These are phyloP conservation scores for Phytophthora pisi DNA, from an alignment of 352 stramenopile genomes.

Conservation along the genomic window DNA sequence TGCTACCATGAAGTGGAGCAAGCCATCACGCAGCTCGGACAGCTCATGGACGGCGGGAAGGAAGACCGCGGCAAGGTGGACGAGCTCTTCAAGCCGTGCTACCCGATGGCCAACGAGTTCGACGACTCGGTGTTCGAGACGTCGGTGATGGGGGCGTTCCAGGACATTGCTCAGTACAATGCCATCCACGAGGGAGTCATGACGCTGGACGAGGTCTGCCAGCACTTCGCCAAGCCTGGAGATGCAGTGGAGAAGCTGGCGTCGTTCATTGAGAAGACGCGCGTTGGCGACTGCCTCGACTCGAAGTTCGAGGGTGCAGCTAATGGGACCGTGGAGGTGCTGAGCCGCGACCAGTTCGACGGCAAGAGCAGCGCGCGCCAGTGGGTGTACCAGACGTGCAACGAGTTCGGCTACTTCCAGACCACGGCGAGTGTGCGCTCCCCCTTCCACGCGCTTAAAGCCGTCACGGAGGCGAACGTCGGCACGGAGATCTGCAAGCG, in stretches of 20 bases:
- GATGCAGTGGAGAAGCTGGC: slow-evolving; percentile 55
- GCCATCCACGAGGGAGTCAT: slow-evolving; percentile 47
- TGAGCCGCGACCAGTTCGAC: slow-evolving; percentile 69
- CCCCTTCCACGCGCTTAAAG: slow-evolving; percentile 71
- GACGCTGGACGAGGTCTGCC: slow-evolving; percentile 71
- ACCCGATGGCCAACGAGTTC: slow-evolving; percentile 78
- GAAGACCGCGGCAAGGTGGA: slow-evolving; percentile 51
- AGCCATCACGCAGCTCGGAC: slow-evolving; percentile 54
- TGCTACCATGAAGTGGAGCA: slow-evolving; percentile 81
- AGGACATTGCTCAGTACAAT: slow-evolving; percentile 84
- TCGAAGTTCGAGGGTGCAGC: slow-evolving; percentile 78
- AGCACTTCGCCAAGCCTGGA: slow-evolving; percentile 47
- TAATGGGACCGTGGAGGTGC: slow-evolving; percentile 70
- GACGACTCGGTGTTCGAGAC: slow-evolving; percentile 83
- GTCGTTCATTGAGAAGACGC: slow-evolving; percentile 61
- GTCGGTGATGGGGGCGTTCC: slow-evolving; percentile 79
- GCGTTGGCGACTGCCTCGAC: slow-evolving; percentile 67
- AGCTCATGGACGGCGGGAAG: slow-evolving; percentile 59
- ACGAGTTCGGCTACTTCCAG: slow-evolving; percentile 91
- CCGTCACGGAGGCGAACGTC: slow-evolving; percentile 73
- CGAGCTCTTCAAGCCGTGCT: slow-evolving; percentile 66
- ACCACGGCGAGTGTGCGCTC: slow-evolving; percentile 62
- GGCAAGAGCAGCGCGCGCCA: slow-evolving; percentile 71
- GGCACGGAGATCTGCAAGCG: slow-evolving; percentile 82
- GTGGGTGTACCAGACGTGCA: slow-evolving; percentile 91